Conservation (phyloP, 2,329 filamentous ascomycete species). For the Arthrobotrys entomopaga region DNA sequence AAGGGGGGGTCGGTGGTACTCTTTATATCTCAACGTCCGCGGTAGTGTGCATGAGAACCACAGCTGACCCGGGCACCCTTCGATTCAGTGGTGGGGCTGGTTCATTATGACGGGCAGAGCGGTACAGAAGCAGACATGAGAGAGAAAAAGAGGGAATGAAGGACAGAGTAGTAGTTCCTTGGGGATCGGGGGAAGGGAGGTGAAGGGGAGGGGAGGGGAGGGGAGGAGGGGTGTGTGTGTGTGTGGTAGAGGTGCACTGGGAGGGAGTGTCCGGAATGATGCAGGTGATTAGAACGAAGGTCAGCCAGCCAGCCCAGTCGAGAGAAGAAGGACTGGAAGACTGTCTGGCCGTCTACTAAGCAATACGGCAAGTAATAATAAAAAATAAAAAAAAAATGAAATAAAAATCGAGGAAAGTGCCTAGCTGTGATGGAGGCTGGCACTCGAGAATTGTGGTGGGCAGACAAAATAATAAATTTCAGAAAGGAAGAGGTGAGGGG, state of each 20-base stretch:
- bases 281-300: constrained; percentile 39
- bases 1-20: constrained; percentile 37
- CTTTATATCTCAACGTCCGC: constrained; percentile 49
- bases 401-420: background rate
- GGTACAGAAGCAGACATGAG: background rate
- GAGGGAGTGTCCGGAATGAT: constrained; percentile 17
- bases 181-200: constrained; percentile 24
- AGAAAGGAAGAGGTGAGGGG: constrained; percentile 7
- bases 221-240: background rate
- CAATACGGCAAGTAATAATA: too few species aligned
- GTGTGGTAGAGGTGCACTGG: constrained; percentile 8
- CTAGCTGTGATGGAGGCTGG: constrained; percentile 16
- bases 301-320: too few species aligned
- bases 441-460: constrained; percentile 6
- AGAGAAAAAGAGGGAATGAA: background rate
- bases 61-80: constrained; percentile 55
- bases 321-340: constrained; percentile 41
- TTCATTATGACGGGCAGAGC: constrained; percentile 49
- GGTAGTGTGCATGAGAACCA: constrained; percentile 49
- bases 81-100: constrained; percentile 47
- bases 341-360: background rate
- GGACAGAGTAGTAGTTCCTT: constrained; percentile 3
- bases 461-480: constrained; percentile 42
- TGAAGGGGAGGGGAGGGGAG: background rate
- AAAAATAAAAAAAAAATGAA: too few species aligned